Conservation (phyloP, 129 eudicot species). For the carrot (Daucus carota) region DNA sequence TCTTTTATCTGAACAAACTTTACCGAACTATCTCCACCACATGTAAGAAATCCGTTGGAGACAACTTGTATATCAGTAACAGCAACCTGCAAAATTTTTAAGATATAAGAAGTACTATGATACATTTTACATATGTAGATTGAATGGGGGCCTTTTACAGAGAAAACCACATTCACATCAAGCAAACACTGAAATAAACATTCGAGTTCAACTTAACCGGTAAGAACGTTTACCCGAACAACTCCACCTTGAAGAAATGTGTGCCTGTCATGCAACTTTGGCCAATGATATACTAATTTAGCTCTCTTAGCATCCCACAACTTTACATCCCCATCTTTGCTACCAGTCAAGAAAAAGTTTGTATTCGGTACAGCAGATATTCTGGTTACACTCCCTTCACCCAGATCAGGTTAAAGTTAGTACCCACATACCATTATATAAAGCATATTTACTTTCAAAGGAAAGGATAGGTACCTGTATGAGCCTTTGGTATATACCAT, state of each 20-base stretch:
- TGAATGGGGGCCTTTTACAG: background rate
- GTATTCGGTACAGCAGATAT: constrained; percentile 83
- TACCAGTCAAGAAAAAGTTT: constrained; percentile 84
- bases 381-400: constrained; percentile 77
- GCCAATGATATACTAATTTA: constrained; percentile 9
- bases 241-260: constrained; percentile 14
- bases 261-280: constrained; percentile 15
- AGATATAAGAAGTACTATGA: background rate
- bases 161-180: background rate
- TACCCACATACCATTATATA: background rate
- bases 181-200: background rate
- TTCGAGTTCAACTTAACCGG: background rate
- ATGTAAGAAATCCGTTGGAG: constrained; percentile 9
- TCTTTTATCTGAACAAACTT: constrained; percentile 6
- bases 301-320: constrained; percentile 94
- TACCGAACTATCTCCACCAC: constrained; percentile 12
- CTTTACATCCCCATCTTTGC: constrained; percentile 98
- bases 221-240: constrained; percentile 3
- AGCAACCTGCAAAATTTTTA: constrained; percentile 4
- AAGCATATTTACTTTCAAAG: background rate
- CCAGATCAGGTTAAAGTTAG: constrained; percentile 1
- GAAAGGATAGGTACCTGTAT: constrained; percentile 45
- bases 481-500: constrained; percentile 99
- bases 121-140: background rate
- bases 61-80: constrained; percentile 17